Evolutionary conservation across 805 yeast species (phyloP), one percentile per base, ranked within the genome.

Genomic region (Candida sanyiensis): DNA sequence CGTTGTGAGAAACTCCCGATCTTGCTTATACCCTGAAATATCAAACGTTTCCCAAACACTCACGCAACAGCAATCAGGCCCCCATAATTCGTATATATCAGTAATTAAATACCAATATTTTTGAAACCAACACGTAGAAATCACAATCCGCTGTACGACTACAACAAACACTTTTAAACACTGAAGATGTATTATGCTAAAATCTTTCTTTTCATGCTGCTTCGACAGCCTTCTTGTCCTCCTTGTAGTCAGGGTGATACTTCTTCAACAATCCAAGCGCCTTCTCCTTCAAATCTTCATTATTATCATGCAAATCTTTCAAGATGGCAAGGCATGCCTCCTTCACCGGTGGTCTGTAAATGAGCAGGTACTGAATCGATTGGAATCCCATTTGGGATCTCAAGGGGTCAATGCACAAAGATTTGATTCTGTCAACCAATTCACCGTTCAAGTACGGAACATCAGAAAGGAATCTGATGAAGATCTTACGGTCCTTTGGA

Each of bases 331-430:
- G 51, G 49, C 83, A 76, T 10, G 64, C 62, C 3, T 31, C 31
- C 44, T 80, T 75, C 21, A 76, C 86, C 0, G 97, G 97, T 1
- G 96, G 96, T 51, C 95, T 73, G 59, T 85, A 84, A 90, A 87
- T 83, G 39, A 89, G 75, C 44, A 93, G 62, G 52, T 82, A 86
- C 48, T 84, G 85, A 40, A 94, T 63, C 1, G 95, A 77, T 50
- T 86, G 80, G 50, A 85, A 77, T 1, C 97, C 98, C 18, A 90
- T 63, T 37, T 79, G 72, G 17, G 77, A 69, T 60, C 97, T 74
- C 17, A 76, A 82, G 0, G 97, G 97, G 57, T 93, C 97, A 32
- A 75, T 64, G 54, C 96, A 83, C 12, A 93, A 62, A 9, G 90
- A 77, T 51, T 76, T 74, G 38, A 90, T 70, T 41, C 79, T 77